These are phyloP conservation scores for Limnanthes douglasii DNA, from an alignment of 345 rosid genomes.

Conservation along the genomic window DNA sequence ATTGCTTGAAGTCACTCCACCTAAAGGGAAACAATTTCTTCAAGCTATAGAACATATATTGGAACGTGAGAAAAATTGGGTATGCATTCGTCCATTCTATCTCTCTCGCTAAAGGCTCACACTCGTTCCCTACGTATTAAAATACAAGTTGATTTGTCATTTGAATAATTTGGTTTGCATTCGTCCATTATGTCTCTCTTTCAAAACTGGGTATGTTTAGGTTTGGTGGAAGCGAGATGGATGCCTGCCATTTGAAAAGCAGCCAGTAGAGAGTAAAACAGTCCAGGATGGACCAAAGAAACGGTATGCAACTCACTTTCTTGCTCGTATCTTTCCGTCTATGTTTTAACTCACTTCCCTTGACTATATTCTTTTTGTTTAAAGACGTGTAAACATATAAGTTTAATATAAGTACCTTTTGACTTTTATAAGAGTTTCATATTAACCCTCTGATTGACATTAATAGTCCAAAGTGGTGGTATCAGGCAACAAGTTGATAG, in stretches of 20 bases:
- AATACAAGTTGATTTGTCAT: too few relatives aligned
- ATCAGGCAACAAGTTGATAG: too few relatives aligned
- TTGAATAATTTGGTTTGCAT: slow-evolving; percentile 1
- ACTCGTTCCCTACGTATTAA: too few relatives aligned
- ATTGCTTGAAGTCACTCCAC: slow-evolving; percentile 85
- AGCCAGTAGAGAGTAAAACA: slow-evolving; percentile 49
- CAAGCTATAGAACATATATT: slow-evolving; percentile 67
- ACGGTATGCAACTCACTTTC: slow-evolving; percentile 30
- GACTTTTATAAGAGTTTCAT: too few relatives aligned
- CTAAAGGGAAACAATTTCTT: slow-evolving; percentile 83
- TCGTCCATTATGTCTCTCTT: slow-evolving; percentile 1
- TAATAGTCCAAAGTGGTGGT: too few relatives aligned
- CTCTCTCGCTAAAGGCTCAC: slow-evolving; percentile 2
- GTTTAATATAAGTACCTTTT: too few relatives aligned
- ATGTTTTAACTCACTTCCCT: too few relatives aligned
- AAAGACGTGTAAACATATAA: too few relatives aligned
- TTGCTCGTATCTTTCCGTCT: too few relatives aligned
- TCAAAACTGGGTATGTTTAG: slow-evolving; percentile 20
- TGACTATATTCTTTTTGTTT: too few relatives aligned
- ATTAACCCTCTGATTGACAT: too few relatives aligned
- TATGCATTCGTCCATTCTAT: slow-evolving; percentile 14
- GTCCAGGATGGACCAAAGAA: slow-evolving; percentile 50
- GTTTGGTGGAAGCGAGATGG: slow-evolving; percentile 99
- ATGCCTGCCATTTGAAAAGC: slow-evolving; percentile 93
- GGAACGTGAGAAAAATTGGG: slow-evolving; percentile 98